A percentile compares a stretch with the other conserved stretches of the same genome.
Evolutionary conservation across 257 asterid genomes (phyloP).

Genomic region (Penstemon barbatus): DNA sequence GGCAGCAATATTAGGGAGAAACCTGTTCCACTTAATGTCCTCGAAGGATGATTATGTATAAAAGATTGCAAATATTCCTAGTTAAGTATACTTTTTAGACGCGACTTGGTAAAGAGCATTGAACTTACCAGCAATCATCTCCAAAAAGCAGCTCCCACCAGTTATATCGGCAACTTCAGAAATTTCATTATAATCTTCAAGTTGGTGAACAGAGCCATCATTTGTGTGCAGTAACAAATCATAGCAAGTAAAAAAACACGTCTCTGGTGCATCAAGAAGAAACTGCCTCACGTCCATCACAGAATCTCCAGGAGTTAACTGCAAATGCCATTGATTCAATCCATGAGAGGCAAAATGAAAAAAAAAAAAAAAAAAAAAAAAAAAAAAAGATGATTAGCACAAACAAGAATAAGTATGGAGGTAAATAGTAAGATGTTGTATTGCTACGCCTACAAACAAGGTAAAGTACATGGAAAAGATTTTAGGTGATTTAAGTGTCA

Average conservation of each 20-base stretch:
- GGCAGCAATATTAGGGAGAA: neutral
- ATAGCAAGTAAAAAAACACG: conserved; percentile 89
- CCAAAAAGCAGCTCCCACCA: conserved; percentile 77
- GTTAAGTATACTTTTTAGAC: conserved; percentile 12
- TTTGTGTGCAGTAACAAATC: conserved; percentile 77
- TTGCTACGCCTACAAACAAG: neutral
- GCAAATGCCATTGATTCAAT: conserved; percentile 40
- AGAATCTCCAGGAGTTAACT: conserved; percentile 98
- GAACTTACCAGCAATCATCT: conserved; percentile 84
- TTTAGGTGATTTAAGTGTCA: neutral
- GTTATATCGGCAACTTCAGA: conserved; percentile 94
- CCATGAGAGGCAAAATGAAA: conserved; percentile 11
- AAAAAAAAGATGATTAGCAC: neutral
- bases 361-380: neutral
- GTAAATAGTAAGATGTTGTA: neutral
- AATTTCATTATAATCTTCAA: conserved; percentile 92
- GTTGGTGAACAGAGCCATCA: conserved; percentile 72
- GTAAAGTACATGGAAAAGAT: neutral
- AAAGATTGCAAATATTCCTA: neutral
- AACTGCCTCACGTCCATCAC: conserved; percentile 96
- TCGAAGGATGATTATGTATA: neutral
- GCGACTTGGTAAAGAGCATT: conserved; percentile 24
- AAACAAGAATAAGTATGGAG: neutral
- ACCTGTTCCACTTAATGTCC: no score
- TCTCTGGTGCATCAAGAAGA: conserved; percentile 96